Percentiles rank a stretch among this genome's conserved stretches.
phyloP scores from a whole-genome alignment of 768 basidiomycete genomes.

The Asterophora lycoperdoides region DNA sequence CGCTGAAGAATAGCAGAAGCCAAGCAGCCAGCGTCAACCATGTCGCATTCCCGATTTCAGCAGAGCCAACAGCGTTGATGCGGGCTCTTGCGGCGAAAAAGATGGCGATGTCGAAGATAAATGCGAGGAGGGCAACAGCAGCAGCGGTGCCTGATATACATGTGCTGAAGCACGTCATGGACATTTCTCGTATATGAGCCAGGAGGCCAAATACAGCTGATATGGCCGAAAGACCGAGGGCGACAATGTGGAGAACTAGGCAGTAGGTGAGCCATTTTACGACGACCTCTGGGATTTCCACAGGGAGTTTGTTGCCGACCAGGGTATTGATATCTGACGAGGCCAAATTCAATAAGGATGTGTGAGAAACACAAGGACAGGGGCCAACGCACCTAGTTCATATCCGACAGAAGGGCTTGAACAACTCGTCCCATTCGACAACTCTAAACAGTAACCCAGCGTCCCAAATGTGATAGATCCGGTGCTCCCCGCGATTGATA shows the following conservation, averaged over 20 bases:
- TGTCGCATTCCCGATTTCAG: slow-evolving; percentile 80
- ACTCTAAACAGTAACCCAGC: slow-evolving; percentile 78
- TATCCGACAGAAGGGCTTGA: slow-evolving; percentile 83
- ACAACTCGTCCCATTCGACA: slow-evolving; percentile 59
- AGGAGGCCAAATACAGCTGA: slow-evolving; percentile 81
- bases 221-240: slow-evolving; percentile 66
- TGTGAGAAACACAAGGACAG: slow-evolving; percentile 1
- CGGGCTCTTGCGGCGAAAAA: slow-evolving; percentile 88
- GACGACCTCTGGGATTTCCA: slow-evolving; percentile 76
- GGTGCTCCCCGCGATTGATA: slow-evolving; percentile 40
- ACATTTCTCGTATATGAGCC: slow-evolving; percentile 83
- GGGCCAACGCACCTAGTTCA: slow-evolving; percentile 61
- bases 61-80: slow-evolving; percentile 75
- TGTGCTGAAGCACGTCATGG: slow-evolving; percentile 80
- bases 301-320: slow-evolving; percentile 58
- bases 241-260: slow-evolving; percentile 88
- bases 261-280: slow-evolving; percentile 97
- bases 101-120: slow-evolving; percentile 88
- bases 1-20: slow-evolving; percentile 83
- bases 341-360: slow-evolving; percentile 9
- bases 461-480: slow-evolving; percentile 83
- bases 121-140: slow-evolving; percentile 73
- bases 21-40: slow-evolving; percentile 91
- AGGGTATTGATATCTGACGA: slow-evolving; percentile 73
- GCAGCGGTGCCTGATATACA: slow-evolving; percentile 82